These are phyloP conservation scores for Acacia crassicarpa DNA, from an alignment of 306 rosid species.

Conservation along the genomic window DNA sequence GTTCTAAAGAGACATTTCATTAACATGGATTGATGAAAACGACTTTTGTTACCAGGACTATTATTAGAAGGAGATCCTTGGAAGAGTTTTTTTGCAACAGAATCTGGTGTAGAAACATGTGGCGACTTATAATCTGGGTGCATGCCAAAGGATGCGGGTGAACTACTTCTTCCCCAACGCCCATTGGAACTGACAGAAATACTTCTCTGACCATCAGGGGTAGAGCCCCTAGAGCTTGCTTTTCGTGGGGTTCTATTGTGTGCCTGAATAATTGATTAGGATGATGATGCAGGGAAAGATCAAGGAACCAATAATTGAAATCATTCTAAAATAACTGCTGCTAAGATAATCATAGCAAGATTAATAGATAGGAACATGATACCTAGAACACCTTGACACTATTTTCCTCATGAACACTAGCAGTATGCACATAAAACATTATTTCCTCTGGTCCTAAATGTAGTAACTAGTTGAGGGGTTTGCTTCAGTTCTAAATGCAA, in stretches of 20 bases:
- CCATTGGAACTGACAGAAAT: conserved; percentile 52
- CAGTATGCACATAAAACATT: background rate
- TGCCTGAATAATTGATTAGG: conserved; percentile 47
- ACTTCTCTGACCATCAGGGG: conserved; percentile 66
- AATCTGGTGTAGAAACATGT: conserved; percentile 37
- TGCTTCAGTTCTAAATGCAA: too few species aligned
- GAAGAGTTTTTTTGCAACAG: conserved; percentile 52
- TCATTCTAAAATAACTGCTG: background rate
- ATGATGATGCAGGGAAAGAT: conserved; percentile 19
- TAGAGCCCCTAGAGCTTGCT: conserved; percentile 55
- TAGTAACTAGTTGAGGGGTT: too few species aligned
- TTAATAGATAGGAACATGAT: background rate
- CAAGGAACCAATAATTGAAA: conserved; percentile 3
- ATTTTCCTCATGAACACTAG: background rate
- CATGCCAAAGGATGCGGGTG: conserved; percentile 57
- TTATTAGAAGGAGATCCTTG: conserved; percentile 53
- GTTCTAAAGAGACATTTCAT: conserved; percentile 12
- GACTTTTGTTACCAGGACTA: conserved; percentile 51
- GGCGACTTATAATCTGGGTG: conserved; percentile 50
- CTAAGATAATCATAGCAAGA: background rate
- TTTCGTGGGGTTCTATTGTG: conserved; percentile 60
- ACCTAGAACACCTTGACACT: background rate
- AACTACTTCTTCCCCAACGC: conserved; percentile 64
- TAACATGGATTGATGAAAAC: conserved; percentile 12
- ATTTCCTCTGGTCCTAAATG: too few species aligned